Evolutionary conservation across 2,329 filamentous ascomycete genomes (phyloP).

Genomic region (Albifimbria verrucaria): DNA sequence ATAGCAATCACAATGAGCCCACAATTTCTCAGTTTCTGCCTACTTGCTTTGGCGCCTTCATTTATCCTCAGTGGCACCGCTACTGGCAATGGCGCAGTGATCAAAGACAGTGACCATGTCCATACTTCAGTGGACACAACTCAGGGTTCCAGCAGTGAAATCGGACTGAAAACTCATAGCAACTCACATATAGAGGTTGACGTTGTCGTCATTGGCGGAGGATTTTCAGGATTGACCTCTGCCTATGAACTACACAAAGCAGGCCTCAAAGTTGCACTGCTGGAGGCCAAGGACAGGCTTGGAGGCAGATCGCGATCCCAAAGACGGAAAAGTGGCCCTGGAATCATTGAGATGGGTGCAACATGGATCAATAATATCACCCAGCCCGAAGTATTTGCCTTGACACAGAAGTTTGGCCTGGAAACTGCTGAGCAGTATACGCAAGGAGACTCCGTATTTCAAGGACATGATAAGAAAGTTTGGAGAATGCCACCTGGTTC

Average conservation of each 20-base stretch:
- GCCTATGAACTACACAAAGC: constrained; percentile 4
- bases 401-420: constrained; percentile 8
- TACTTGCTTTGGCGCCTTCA: too few species aligned
- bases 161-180: too few species aligned
- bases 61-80: too few species aligned
- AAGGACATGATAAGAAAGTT: constrained; percentile 1
- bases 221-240: constrained; percentile 8
- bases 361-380: constrained; percentile 14
- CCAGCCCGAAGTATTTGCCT: constrained; percentile 5
- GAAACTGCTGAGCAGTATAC: constrained; percentile 9
- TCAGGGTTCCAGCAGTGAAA: too few species aligned
- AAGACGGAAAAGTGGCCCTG: not conserved
- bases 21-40: too few species aligned
- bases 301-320: constrained; percentile 8
- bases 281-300: constrained; percentile 1
- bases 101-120: too few species aligned
- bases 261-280: not conserved
- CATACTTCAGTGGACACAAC: too few species aligned
- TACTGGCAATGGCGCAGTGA: too few species aligned
- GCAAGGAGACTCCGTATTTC: constrained; percentile 5
- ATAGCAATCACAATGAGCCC: too few species aligned
- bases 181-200: constrained; percentile 4
- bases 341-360: constrained; percentile 9
- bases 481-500: not conserved
- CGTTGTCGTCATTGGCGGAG: constrained; percentile 10